Evolutionary conservation across 2,329 filamentous ascomycete species (phyloP), one percentile per base, ranked within the genome.

Genomic region (Cadophora luteo-olivacea): DNA sequence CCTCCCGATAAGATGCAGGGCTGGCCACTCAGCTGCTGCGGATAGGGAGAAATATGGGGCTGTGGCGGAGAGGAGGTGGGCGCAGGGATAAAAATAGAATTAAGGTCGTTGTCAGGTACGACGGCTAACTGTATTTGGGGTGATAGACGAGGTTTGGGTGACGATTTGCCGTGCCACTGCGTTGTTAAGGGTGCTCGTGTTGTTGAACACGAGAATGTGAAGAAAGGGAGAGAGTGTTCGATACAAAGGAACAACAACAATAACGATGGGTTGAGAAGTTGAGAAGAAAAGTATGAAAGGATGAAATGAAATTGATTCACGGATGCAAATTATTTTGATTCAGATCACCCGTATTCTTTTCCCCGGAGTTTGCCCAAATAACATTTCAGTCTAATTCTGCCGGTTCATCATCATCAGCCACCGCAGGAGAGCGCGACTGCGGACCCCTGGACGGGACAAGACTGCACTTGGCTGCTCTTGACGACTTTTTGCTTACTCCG

Each of bases 401-500:
- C 7, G 5, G 38, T 41, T 36, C 22, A 29, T 11, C 51, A 54
- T 54, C 51, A 32, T 54, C 51, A 54, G 51, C 51, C 51, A 54
- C 25, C 25, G 1, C 4, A 52, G 49, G 49, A 29, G 49, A 32
- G 25, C 51, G 51, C n/a, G 51, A 48, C 16, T 7, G 51, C 14
- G 51, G 25, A n/a, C 25, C 51, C 51, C 25, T 54, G 51, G 25
- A 29, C 51, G 25, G 51, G 51, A 55, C 24, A 55, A 32, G 51
- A 55, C 38, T 41, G 38, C 38, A 3, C 45, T 48, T 48, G 12
- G 8, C 38, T 41, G 3, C 12, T n/a, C 14, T 36, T 33, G 33
- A 38, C 51, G 14, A 54, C 51, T 33, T 58, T 38, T 58, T 22
- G 29, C 33, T 58, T 12, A 58, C 54, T 58, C 54, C 54, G 54